Evolutionary conservation across 2,329 filamentous ascomycete genomes (phyloP).

Genomic region (Botryotinia globosa): DNA sequence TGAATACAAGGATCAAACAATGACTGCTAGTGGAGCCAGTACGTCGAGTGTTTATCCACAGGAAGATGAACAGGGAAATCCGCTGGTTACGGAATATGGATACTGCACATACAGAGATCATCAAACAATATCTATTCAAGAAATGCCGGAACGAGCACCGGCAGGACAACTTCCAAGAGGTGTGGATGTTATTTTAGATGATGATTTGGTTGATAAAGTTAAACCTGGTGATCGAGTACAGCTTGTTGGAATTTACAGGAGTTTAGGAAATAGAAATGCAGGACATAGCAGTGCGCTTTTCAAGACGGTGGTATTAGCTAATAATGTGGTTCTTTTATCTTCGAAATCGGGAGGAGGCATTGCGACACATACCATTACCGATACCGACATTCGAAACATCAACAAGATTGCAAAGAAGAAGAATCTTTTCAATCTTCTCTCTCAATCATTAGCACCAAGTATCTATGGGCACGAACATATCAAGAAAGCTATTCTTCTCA

Average conservation of each 20-base stretch:
- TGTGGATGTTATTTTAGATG: conserved; percentile 94
- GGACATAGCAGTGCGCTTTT: conserved; percentile 89
- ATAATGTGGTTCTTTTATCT: conserved; percentile 90
- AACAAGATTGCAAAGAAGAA: conserved; percentile 96
- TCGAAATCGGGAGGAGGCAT: conserved; percentile 95
- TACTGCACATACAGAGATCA: conserved; percentile 95
- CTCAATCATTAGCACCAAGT: conserved; percentile 90
- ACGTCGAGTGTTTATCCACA: conserved; percentile 92
- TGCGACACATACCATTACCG: conserved; percentile 86
- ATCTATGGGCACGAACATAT: conserved; percentile 97
- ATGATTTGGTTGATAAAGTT: conserved; percentile 89
- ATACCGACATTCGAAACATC: conserved; percentile 97
- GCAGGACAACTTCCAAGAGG: conserved; percentile 92
- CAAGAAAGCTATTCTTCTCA: conserved; percentile 94
- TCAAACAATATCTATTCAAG: conserved; percentile 96
- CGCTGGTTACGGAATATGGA: conserved; percentile 91
- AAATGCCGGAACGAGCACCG: conserved; percentile 96
- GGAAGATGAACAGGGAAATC: conserved; percentile 89
- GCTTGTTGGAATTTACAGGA: conserved; percentile 92
- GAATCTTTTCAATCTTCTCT: conserved; percentile 87
- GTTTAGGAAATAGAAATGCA: conserved; percentile 90
- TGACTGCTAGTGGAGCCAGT: conserved; percentile 82
- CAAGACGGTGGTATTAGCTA: conserved; percentile 89
- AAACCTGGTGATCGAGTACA: conserved; percentile 97
- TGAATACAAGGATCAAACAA: conserved; percentile 94